Percentiles rank a stretch among this genome's conserved stretches.
Evolutionary conservation across 768 basidiomycete species (phyloP).

Genomic region (Sarcomyxa edulis): DNA sequence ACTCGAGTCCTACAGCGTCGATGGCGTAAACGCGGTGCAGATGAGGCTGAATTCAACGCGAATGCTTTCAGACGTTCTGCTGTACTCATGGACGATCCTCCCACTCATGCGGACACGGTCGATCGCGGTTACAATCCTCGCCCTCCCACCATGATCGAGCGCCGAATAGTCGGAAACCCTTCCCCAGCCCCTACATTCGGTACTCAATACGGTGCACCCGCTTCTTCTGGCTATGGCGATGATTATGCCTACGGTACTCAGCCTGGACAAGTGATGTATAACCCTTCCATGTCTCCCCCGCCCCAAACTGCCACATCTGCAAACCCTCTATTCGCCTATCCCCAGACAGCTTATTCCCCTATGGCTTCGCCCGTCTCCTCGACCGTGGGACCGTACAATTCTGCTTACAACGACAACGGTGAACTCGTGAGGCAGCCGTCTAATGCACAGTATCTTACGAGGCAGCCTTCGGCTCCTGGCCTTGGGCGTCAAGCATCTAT

Average conservation of each 20-base stretch:
- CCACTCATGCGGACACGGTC: slow-evolving; percentile 12
- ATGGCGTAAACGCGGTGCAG: slow-evolving; percentile 30
- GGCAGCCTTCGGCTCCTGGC: slow-evolving; percentile 11
- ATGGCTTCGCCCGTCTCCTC: slow-evolving; percentile 21
- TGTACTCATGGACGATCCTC: slow-evolving; percentile 53
- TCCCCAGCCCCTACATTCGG: slow-evolving; percentile 29
- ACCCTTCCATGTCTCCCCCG: slow-evolving; percentile 12
- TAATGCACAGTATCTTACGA: slow-evolving; percentile 11
- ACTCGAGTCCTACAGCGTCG: slow-evolving; percentile 29
- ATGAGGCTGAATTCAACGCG: slow-evolving; percentile 43
- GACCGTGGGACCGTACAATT: slow-evolving; percentile 9
- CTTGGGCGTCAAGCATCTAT: no score
- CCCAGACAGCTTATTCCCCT: slow-evolving; percentile 25
- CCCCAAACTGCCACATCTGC: slow-evolving; percentile 12
- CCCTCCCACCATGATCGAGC: slow-evolving; percentile 63
- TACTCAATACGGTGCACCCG: slow-evolving; percentile 24
- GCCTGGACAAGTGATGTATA: slow-evolving; percentile 15
- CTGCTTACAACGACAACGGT: slow-evolving; percentile 12
- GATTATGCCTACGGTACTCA: slow-evolving; percentile 12
- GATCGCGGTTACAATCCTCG: slow-evolving; percentile 44
- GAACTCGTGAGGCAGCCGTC: slow-evolving; percentile 9
- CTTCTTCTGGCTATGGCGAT: slow-evolving; percentile 11
- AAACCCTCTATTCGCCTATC: slow-evolving; percentile 32
- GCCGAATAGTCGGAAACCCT: slow-evolving; percentile 27
- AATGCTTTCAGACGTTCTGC: slow-evolving; percentile 61